These are phyloP conservation scores for Cryphonectria carpinicola DNA, from an alignment of 2,329 filamentous ascomycete species.

Conservation along the genomic window DNA sequence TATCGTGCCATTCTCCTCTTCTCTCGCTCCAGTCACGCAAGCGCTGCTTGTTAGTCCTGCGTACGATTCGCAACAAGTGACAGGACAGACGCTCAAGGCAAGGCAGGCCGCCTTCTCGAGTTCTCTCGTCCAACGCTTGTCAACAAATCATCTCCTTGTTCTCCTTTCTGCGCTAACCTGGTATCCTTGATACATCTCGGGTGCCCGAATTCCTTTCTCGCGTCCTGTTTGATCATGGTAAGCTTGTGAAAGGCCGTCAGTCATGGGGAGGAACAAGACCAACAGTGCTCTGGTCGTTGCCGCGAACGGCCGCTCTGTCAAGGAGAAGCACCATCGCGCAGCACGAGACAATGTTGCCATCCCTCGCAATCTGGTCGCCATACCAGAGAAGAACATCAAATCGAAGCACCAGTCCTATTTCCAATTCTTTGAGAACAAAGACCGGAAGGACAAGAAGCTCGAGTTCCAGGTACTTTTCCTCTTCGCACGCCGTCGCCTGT, in stretches of 20 bases:
- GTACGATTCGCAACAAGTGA: constrained; percentile 15
- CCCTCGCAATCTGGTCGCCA: constrained; percentile 36
- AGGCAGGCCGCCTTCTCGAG: constrained; percentile 6
- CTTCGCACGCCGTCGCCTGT: background rate
- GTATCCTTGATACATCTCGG: constrained; percentile 10
- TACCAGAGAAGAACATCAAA: constrained; percentile 40
- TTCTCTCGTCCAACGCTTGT: constrained; percentile 19
- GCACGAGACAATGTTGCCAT: constrained; percentile 34
- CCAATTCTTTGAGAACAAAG: constrained; percentile 66
- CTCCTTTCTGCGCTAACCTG: constrained; percentile 14
- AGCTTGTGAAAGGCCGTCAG: constrained; percentile 30
- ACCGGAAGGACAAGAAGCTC: constrained; percentile 64
- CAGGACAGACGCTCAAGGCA: constrained; percentile 3
- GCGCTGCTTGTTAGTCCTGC: constrained; percentile 21
- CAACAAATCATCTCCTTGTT: constrained; percentile 10
- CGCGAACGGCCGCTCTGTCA: constrained; percentile 36
- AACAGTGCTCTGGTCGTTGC: constrained; percentile 29
- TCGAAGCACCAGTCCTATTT: constrained; percentile 65
- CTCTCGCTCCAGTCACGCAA: constrained; percentile 32
- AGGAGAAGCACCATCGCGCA: constrained; percentile 39
- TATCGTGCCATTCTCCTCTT: constrained; percentile 32
- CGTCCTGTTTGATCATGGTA: constrained; percentile 97
- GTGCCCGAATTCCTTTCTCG: constrained; percentile 61
- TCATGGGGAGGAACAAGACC: constrained; percentile 32
- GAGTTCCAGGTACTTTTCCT: constrained; percentile 58